phyloP scores from a whole-genome alignment of 1,284 basidiomycete genomes.

The Cryptococcus sp. region DNA sequence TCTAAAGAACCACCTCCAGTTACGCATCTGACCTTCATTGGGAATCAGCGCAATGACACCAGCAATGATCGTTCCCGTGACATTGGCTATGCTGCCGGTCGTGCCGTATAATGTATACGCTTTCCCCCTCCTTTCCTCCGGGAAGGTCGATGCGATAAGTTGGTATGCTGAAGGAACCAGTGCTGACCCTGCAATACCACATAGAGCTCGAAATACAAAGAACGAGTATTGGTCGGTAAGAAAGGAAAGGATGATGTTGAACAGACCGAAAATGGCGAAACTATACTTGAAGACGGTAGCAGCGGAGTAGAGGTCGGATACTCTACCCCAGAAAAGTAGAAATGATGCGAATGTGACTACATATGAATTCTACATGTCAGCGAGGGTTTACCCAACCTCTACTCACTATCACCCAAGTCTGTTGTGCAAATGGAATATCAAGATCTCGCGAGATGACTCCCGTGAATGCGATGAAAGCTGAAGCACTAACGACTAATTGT shows the following conservation, averaged over 20 bases:
- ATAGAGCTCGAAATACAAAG: slow-evolving; percentile 31
- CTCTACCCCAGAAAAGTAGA: slow-evolving; percentile 36
- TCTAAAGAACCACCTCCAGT: slow-evolving; percentile 47
- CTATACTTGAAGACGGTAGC: slow-evolving; percentile 29
- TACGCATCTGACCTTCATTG: slow-evolving; percentile 35
- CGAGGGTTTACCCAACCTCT: not conserved
- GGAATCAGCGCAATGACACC: slow-evolving; percentile 44
- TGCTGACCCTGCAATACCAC: slow-evolving; percentile 28
- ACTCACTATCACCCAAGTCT: slow-evolving; percentile 8
- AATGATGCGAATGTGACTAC: slow-evolving; percentile 39
- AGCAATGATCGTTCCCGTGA: slow-evolving; percentile 35
- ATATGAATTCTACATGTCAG: slow-evolving; percentile 26
- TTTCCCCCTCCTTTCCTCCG: slow-evolving; percentile 16
- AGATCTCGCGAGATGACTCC: slow-evolving; percentile 1
- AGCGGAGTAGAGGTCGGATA: slow-evolving; percentile 35
- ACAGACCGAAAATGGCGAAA: slow-evolving; percentile 19
- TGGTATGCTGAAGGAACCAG: slow-evolving; percentile 29
- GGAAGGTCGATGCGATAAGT: slow-evolving; percentile 28
- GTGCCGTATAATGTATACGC: slow-evolving; percentile 27
- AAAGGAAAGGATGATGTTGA: slow-evolving; percentile 34
- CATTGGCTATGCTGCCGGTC: slow-evolving; percentile 32
- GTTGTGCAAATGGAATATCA: slow-evolving; percentile 1
- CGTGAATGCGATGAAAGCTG: not conserved
- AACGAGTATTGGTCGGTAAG: slow-evolving; percentile 27
- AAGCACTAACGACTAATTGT: not conserved